Percentiles rank a stretch among this genome's conserved stretches.
phyloP scores from a whole-genome alignment of 2,329 filamentous ascomycete genomes.

The Shiraia sp. region DNA sequence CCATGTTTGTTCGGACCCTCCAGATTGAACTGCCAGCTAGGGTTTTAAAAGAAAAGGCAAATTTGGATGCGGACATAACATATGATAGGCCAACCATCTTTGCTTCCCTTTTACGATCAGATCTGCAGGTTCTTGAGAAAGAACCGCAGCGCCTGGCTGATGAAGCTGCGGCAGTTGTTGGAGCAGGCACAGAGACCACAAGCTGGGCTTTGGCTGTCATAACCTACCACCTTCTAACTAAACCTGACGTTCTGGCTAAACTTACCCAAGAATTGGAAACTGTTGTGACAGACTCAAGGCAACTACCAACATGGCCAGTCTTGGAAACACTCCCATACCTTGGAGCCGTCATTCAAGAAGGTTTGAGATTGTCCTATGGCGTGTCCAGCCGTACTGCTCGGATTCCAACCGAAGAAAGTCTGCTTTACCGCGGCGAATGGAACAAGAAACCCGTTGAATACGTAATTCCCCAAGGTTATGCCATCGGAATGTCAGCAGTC shows the following conservation, averaged over 20 bases:
- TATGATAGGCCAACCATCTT: constrained; percentile 31
- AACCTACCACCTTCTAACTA: constrained; percentile 35
- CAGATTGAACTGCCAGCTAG: constrained; percentile 31
- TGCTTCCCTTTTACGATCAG: constrained; percentile 19
- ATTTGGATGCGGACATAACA: constrained; percentile 25
- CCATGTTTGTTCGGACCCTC: constrained; percentile 25
- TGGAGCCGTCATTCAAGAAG: constrained; percentile 37
- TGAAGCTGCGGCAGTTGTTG: constrained; percentile 36
- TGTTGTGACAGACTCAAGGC: constrained; percentile 18
- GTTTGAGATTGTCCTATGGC: constrained; percentile 32
- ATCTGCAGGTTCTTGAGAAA: constrained; percentile 20
- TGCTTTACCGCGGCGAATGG: constrained; percentile 31
- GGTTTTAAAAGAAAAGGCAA: constrained; percentile 24
- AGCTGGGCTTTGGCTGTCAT: constrained; percentile 31
- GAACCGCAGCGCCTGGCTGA: constrained; percentile 32
- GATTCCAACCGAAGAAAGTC: constrained; percentile 25
- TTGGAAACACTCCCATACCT: constrained; percentile 38
- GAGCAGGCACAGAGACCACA: constrained; percentile 42
- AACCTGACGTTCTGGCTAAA: constrained; percentile 21
- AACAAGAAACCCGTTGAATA: constrained; percentile 24
- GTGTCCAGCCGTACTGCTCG: constrained; percentile 31
- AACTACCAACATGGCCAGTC: constrained; percentile 20
- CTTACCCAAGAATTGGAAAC: constrained; percentile 28
- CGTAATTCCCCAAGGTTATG: constrained; percentile 26
- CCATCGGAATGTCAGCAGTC: constrained; percentile 31